Base-by-base conservation (phyloP, 495 filamentous ascomycete species). In the Chaetomium cochliodes region DNA sequence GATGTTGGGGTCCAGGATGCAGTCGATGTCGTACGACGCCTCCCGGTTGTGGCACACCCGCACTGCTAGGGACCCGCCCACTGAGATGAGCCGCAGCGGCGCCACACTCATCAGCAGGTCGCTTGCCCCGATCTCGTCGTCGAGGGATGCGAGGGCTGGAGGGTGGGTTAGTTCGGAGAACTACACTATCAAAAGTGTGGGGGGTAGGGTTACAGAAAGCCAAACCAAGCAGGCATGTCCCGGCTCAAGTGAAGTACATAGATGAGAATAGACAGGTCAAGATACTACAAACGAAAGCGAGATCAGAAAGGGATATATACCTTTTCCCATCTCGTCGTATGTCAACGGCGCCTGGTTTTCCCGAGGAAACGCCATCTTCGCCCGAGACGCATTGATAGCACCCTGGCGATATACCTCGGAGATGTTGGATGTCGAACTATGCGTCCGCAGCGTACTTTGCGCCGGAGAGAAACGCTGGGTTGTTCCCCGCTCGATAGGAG, bases 1-100 rank as follows among this genome's bases (percentile, higher is more conserved):
- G 13, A 60, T 13, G 57, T 49, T 60, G 57, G 57, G 57, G 42
- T 60, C 57, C 16, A 60, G 57, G 42, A 60, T 49, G 57, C 42
- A 49, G 57, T 47, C 44, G 57, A 60, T 47, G 16, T 60, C 57
- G 26, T 49, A 33, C 12, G 42, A 49, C 26, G 57, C 42, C 25
- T 60, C 42, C 4, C 57, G 57, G 44, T 28, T 58, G 22, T n/a
- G 42, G 57, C 42, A 60, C 1, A 60, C 25, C 3, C 25, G 42
- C 20, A 60, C 44, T 0, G 57, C 57, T 2, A 60, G 42, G 22
- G 26, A 4, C 2, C 44, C 57, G 13, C 57, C 57, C 3, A 37
- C 26, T 11, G 57, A 30, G 26, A 60, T 37, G 23, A 60, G 42
- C 18, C 57, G 41, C 3, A 60, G 41, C 23, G 57, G 57, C 11